Base-by-base conservation (phyloP, 106 monocot species). In the Dendrobium huoshanense region DNA sequence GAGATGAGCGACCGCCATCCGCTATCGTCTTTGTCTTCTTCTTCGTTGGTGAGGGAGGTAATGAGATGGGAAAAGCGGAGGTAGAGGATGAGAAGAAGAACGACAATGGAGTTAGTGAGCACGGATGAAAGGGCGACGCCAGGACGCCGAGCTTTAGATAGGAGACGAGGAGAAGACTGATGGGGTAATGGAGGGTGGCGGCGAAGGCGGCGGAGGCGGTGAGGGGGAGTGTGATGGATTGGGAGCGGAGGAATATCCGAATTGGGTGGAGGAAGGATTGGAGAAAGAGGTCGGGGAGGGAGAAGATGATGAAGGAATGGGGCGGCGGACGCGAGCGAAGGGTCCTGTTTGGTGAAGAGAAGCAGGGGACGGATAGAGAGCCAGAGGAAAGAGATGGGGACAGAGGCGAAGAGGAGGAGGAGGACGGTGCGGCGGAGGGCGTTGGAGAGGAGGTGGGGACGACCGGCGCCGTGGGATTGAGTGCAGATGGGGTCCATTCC, bases 401-500 rank as follows among this genome's bases (percentile, higher is more conserved):
- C 43, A 45, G 84, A 79, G 44, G 78, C 70, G 58, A 25, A 29
- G 42, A 91, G 84, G 64, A 94, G 89, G 18, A 93, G 80, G 70
- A 88, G 80, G 40, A 92, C 55, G 55, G 89, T 90, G 9, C 87
- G 83, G 70, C 92, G 90, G 37, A 95, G 76, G 9, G 92, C 87
- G 64, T 87, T 84, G 70, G 86, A 83, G 82, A 95, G 87, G 65
- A 89, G 90, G 70, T 37, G 29, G 79, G 70, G 80, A 1, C 84
- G 82, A 18, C 81, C 77, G 31, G 92, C 90, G 4, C 95, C 95
- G 87, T 89, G 89, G 29, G 93, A 89, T 72, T 93, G 93, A 19
- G 91, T 85, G 79, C 95, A 95, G 72, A 95, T 88, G 78, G 95
- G 95, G 42, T 95, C 92, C 95, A 95, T 92, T 1, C 94, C 94